phyloP scores from a whole-genome alignment of 1,284 basidiomycete species.

The Boletus austroedulis region DNA sequence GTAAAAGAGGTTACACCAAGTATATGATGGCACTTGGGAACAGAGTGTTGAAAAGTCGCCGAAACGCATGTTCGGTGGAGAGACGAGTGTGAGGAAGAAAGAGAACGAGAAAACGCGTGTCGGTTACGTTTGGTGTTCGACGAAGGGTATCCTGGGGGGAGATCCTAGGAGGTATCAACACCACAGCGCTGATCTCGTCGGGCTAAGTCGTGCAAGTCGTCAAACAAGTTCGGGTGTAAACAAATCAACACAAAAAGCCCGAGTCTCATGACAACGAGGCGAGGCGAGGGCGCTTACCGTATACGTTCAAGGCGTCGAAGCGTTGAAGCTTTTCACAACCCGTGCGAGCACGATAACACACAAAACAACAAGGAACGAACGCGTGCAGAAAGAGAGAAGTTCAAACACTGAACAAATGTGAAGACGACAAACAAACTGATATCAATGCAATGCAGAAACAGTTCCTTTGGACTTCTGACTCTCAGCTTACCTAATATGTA shows the following conservation, averaged over 20 bases:
- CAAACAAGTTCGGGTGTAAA: conserved; percentile 29
- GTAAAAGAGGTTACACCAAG: conserved; percentile 73
- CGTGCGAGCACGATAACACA: not conserved
- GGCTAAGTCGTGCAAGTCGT: conserved; percentile 29
- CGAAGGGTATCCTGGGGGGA: conserved; percentile 16
- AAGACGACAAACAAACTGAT: not conserved
- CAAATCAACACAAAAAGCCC: conserved; percentile 33
- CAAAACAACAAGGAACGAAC: not conserved
- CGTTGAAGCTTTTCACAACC: not conserved
- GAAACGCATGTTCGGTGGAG: conserved; percentile 46
- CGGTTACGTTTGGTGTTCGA: not conserved
- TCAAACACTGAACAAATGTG: not conserved
- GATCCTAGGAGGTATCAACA: conserved; percentile 26
- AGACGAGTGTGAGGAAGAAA: not conserved
- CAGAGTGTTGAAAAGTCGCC: conserved; percentile 62
- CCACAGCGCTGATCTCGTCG: conserved; percentile 19
- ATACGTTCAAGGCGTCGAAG: not conserved
- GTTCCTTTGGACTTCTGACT: too few relatives aligned
- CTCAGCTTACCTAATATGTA: conserved; percentile 8
- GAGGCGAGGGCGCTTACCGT: conserved; percentile 25
- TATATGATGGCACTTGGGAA: conserved; percentile 56
- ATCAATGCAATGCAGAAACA: not conserved
- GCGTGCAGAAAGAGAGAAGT: not conserved
- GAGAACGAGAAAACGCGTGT: conserved; percentile 4
- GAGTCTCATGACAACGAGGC: conserved; percentile 22